Base-by-base conservation (phyloP, 2,329 filamentous ascomycete species). In the Exophiala bonariae region DNA sequence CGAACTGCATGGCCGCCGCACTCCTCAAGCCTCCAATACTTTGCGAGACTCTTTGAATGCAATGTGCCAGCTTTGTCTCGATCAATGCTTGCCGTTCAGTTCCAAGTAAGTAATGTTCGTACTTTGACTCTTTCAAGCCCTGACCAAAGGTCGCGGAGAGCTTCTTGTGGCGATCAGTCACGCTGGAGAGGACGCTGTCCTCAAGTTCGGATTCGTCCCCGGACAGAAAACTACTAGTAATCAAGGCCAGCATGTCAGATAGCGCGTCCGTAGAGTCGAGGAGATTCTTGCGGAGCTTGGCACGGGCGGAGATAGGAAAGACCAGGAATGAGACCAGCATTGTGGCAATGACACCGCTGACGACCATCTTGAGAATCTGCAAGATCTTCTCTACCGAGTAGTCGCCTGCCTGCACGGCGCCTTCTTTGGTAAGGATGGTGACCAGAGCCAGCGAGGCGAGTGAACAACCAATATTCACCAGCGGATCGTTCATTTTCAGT, bases 11-110 rank as follows among this genome's bases (percentile, higher is more conserved):
- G 49, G 86, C 81, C 19, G 93, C 88, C 26, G 93, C 90, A 72
- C 90, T 96, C 56, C 90, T 81, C 61, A 99, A 72, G 6, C 92
- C 93, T 65, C 92, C 91, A 55, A 96, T 85, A 56, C 89, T 90
- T 64, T 96, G 91, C 3, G 89, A 85, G 20, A 97, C 77, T 37
- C 82, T 83, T 64, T 95, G 89, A 60, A 97, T 81, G 56, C 88
- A 92, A 61, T 89, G 86, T 35, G 92, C 86, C 3, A 97, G 78
- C 18, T 80, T 83, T 55, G 85, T 85, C 61, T 96, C 88, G 3
- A 95, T 77, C 30, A 79, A 77, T 64, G 95, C 95, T 52, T 92
- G 79, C 45, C 78, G 79, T 64, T 96, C 91, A 2, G 81, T 84
- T 2, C 92, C 92, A 3, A 89, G 66, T 2, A 91, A 72, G 61